Base-by-base conservation (phyloP, 805 yeast species). In the Candida parachauliodes region DNA sequence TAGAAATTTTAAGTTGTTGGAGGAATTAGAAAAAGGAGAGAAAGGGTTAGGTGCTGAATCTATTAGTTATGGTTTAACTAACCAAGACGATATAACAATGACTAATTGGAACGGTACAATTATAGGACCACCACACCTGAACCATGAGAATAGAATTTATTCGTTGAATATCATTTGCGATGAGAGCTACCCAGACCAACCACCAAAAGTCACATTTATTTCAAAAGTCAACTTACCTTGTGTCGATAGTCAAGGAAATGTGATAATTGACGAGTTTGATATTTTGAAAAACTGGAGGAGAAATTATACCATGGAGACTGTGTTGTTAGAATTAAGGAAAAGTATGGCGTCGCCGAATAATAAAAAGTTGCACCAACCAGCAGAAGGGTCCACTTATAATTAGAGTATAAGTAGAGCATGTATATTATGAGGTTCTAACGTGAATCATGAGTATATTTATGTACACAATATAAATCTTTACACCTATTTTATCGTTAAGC, bases 81-180 rank as follows among this genome's bases (percentile, higher is more conserved):
- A 87, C 52, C 80, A 83, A 45, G 95, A 86, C 52, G 99, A 93
- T 58, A 86, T 89, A 48, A 70, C 88, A 36, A 87, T 93, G 95
- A 84, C 95, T 8, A 65, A 83, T 52, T 93, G 99, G 99, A 93
- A 89, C 63, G 98, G 97, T 9, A 93, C 99, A 23, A 91, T 93
- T 36, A 69, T 93, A 47, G 99, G 99, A 0, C 98, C 99, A 3
- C 98, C 98, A 24, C 95, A 85, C 54, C 62, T 68, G 10, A 77
- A 77, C 19, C 97, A 91, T 59, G 97, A 89, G 59, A 93, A 93
- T 62, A 75, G 98, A 55, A 93, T 93, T 45, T 93, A 93, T 60
- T 81, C 87, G 24, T 70, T 93, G 39, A 79, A 76, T 37, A 78
- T 93, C 34, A 79, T 77, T 45, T 89, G 97, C 59, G 97, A 88